phyloP scores from a whole-genome alignment of 352 stramenopile genomes.

The Globisporangium recalcitrans region DNA sequence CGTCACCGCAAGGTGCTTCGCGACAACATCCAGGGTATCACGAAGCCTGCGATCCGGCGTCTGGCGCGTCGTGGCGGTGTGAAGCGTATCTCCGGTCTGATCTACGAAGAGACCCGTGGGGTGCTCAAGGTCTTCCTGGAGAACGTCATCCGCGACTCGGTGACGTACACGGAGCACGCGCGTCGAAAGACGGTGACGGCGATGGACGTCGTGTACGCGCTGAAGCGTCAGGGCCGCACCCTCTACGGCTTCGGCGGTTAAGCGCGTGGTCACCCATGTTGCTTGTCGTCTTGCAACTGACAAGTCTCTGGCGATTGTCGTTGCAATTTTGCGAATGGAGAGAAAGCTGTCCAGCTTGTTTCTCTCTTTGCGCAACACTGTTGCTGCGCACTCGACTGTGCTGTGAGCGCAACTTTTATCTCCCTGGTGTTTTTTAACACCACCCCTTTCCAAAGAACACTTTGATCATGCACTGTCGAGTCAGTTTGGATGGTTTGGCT shows the following conservation, averaged over 20 bases:
- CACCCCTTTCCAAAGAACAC: constrained; percentile 31
- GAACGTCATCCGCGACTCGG: constrained; percentile 96
- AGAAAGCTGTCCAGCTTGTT: too few relatives aligned
- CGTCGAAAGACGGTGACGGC: constrained; percentile 96
- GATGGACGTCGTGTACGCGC: constrained; percentile 97
- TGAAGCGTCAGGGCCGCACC: constrained; percentile 96
- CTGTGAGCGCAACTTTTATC: constrained; percentile 7
- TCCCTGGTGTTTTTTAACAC: constrained; percentile 56
- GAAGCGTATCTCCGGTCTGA: constrained; percentile 97
- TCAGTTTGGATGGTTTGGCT: too few relatives aligned
- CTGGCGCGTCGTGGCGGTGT: constrained; percentile 97
- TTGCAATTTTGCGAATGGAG: too few relatives aligned
- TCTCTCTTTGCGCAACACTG: too few relatives aligned
- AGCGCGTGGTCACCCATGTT: too few relatives aligned
- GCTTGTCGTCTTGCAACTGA: not conserved
- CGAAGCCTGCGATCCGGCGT: constrained; percentile 95
- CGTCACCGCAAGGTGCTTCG: constrained; percentile 86
- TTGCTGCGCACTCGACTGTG: too few relatives aligned
- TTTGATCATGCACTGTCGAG: too few relatives aligned
- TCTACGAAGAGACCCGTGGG: constrained; percentile 97
- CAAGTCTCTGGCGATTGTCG: too few relatives aligned
- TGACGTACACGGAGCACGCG: constrained; percentile 95
- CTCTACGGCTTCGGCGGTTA: constrained; percentile 92
- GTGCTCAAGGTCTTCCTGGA: constrained; percentile 99
- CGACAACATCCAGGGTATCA: constrained; percentile 91